Base-by-base conservation (phyloP, 169 alveolate species). In the Cyclospora cayetanensis region DNA sequence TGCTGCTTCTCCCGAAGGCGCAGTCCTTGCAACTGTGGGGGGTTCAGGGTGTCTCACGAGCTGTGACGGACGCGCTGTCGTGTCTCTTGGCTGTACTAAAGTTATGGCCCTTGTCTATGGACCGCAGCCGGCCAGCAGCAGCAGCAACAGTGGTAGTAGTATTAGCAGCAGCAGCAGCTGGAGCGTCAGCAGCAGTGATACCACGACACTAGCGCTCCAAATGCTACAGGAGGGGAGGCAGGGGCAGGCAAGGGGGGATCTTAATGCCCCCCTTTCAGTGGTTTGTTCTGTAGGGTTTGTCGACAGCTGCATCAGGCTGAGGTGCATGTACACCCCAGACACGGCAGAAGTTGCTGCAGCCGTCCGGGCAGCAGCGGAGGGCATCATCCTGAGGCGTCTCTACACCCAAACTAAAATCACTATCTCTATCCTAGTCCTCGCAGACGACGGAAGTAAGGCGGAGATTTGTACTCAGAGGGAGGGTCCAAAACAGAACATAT, bases 11-110 rank as follows among this genome's bases (percentile, higher is more conserved):
- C 74, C 74, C 20, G 74, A 60, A 18, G 74, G 37, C 3, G 37
- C 74, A 60, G 37, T 35, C 18, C 11, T 46, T 46, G 74, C 74
- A 29, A 27, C 74, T 22, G 37, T 35, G 31, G 74, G 74, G 15
- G 74, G 39, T 18, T 20, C 74, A 11, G 74, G 74, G 1, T 22
- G 31, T 27, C 74, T 60, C 18, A 25, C 74, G 15, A 27, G 37
- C 74, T 60, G 74, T 35, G 74, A 60, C 74, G 74, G 74, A 20
- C 74, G 74, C 20, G 74, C 74, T n/a, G 74, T 60, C 9, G 74
- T 60, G 27, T 60, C 74, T 25, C 35, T 60, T 1, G 74, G 74
- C 37, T 60, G 74, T 35, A 60, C 74, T 2, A 60, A 60, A 27
- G 74, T 60, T 35, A 60, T 60, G 74, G 74, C 74, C 31, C 31